These are phyloP conservation scores for Suillus occidentalis DNA, from an alignment of 768 basidiomycete species.

Conservation along the genomic window DNA sequence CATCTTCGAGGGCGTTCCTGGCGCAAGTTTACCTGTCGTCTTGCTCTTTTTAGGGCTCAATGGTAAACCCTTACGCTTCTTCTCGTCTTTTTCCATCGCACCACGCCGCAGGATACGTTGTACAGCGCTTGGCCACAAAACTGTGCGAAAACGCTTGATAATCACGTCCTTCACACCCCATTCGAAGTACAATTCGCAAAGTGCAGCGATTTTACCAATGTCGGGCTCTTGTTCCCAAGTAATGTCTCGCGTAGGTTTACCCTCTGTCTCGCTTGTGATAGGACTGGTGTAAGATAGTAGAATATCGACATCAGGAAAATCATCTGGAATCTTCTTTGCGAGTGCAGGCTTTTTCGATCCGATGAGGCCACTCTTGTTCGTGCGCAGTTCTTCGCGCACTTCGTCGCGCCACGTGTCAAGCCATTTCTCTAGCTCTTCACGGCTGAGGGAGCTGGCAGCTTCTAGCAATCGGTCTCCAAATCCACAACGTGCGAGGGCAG, in stretches of 20 bases:
- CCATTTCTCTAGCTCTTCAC: conserved; percentile 48
- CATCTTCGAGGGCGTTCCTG: conserved; percentile 50
- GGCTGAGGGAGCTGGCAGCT: conserved; percentile 52
- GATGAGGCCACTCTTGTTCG: conserved; percentile 64
- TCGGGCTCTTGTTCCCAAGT: conserved; percentile 63
- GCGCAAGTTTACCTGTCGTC: conserved; percentile 20
- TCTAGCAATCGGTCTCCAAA: conserved; percentile 70
- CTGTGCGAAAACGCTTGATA: conserved; percentile 78
- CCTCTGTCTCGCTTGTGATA: conserved; percentile 65
- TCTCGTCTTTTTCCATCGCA: conserved; percentile 49
- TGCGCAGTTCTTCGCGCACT: conserved; percentile 61
- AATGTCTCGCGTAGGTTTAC: conserved; percentile 41
- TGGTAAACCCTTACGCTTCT: conserved; percentile 18
- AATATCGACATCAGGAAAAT: conserved; percentile 73
- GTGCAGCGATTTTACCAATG: conserved; percentile 66
- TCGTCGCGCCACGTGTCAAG: conserved; percentile 64
- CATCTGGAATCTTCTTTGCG: conserved; percentile 59
- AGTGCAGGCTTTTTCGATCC: conserved; percentile 65
- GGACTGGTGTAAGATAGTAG: conserved; percentile 79
- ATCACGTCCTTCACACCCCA: conserved; percentile 88
- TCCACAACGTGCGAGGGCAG: conserved; percentile 78
- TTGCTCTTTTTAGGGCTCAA: conserved; percentile 42
- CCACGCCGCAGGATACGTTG: conserved; percentile 70
- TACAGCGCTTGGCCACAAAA: conserved; percentile 77
- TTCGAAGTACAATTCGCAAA: conserved; percentile 88